Conservation (phyloP, 768 basidiomycete genomes). For the Russula sp. region DNA sequence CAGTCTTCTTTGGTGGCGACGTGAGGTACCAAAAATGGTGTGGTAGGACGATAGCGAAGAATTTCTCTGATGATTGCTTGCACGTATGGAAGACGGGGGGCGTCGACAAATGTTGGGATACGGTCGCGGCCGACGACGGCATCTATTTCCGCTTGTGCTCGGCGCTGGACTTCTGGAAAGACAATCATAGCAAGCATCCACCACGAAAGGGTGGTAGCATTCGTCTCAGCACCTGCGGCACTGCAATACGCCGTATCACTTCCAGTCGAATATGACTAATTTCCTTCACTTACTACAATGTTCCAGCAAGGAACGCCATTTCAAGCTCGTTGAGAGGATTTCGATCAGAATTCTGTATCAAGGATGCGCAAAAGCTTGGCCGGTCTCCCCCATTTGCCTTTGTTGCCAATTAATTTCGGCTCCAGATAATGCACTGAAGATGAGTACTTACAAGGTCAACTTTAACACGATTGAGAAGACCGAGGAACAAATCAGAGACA, state of each 20-base stretch:
- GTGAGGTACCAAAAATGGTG: slow-evolving; percentile 4
- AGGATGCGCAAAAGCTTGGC: slow-evolving; percentile 8
- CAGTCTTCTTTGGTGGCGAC: slow-evolving; percentile 33
- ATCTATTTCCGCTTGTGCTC: slow-evolving; percentile 28
- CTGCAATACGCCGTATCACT: not conserved
- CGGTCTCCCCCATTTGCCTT: slow-evolving; percentile 8
- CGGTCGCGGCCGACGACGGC: slow-evolving; percentile 21
- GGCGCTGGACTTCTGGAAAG: slow-evolving; percentile 20
- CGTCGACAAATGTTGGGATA: slow-evolving; percentile 26
- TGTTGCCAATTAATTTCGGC: not conserved
- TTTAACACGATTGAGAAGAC: slow-evolving; percentile 10
- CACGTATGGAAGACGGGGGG: slow-evolving; percentile 29
- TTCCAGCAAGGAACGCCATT: slow-evolving; percentile 2
- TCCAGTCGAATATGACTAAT: not conserved
- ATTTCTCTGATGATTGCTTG: slow-evolving; percentile 27
- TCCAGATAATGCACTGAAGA: no score
- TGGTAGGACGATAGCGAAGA: slow-evolving; percentile 12
- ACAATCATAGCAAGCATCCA: slow-evolving; percentile 24
- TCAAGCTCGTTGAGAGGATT: not conserved
- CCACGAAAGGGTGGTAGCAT: slow-evolving; percentile 3
- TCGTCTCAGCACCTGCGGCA: slow-evolving; percentile 17
- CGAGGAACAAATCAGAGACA: slow-evolving; percentile 1
- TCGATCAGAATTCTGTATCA: not conserved
- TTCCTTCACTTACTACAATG: slow-evolving; percentile 3
- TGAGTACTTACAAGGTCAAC: slow-evolving; percentile 9